Base-by-base conservation (phyloP, 805 yeast genomes). In the Starmerella geochares region DNA sequence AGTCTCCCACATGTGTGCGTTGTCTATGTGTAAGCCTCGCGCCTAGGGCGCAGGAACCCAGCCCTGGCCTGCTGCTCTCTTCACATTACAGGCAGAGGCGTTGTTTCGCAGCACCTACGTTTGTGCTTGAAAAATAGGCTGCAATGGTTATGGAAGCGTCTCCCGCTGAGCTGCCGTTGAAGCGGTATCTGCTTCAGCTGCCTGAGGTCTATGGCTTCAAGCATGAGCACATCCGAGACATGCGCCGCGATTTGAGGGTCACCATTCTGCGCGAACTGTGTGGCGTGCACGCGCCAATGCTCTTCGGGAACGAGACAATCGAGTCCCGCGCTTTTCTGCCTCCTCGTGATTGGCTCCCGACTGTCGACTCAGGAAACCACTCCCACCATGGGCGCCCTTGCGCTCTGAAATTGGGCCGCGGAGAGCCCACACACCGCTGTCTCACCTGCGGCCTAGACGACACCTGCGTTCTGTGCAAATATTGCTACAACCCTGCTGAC, bases 381-480 rank as follows among this genome's bases (percentile, higher is more conserved):
- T 37, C 63, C 55, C 94, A 85, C 60, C 71, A 75, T 19, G 75
- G 79, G 16, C 70, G 84, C 63, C 81, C 90, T 0, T 86, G 95
- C 63, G 82, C 86, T 1, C 70, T 81, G 19, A 78, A 79, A 46
- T 81, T 86, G 58, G 71, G 76, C 41, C 75, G 79, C 44, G 94
- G 95, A 5, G 94, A 85, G 61, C 87, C 92, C 0, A 81, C 86
- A 3, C 83, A 83, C 61, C 71, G 87, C 37, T 86, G 95, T 61
- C 54, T 63, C 75, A 88, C 29, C 72, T 94, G 74, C 66, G 88
- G 86, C 0, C 74, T 74, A 46, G 94, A 86, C 61, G 94, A 84
- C 40, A 80, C 90, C 0, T 83, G 94, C 64, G 94, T 88, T 0
- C 66, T 88, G 9, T 88, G 97, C 63, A 73, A 80, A 10, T 69